Conservation (phyloP, 441 rosid genomes). For the Biscutella laevigata region DNA sequence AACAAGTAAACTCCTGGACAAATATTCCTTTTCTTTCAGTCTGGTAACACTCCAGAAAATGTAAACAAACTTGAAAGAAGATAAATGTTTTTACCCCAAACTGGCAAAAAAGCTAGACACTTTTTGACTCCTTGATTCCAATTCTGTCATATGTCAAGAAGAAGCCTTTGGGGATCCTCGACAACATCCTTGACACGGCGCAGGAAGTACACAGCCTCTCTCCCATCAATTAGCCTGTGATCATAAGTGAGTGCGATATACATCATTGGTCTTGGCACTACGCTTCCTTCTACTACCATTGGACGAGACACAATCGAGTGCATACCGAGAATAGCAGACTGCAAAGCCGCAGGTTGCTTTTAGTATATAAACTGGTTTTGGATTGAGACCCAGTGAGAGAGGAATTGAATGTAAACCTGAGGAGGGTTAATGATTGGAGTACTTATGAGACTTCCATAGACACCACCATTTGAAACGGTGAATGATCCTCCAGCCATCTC, state of each 20-base stretch:
- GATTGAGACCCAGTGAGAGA: background rate
- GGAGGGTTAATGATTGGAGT: too few relatives aligned
- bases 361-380: slow-evolving; percentile 2
- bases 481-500: too few relatives aligned
- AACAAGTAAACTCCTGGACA: background rate
- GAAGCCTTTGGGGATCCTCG: slow-evolving; percentile 77
- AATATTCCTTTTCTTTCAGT: background rate
- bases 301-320: slow-evolving; percentile 77
- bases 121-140: background rate
- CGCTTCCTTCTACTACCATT: slow-evolving; percentile 64
- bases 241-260: slow-evolving; percentile 81
- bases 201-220: slow-evolving; percentile 88
- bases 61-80: background rate
- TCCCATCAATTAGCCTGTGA: slow-evolving; percentile 81
- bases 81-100: background rate
- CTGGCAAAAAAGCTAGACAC: background rate
- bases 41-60: background rate
- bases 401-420: too few relatives aligned
- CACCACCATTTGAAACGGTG: too few relatives aligned
- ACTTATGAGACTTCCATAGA: too few relatives aligned
- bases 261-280: slow-evolving; percentile 85
- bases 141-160: slow-evolving; percentile 48
- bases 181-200: slow-evolving; percentile 80
- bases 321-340: slow-evolving; percentile 90
- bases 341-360: background rate